A percentile compares a stretch with the other conserved stretches of the same genome.
Evolutionary conservation across 2,329 filamentous ascomycete genomes (phyloP).

Genomic region (Clonostachys rosea): DNA sequence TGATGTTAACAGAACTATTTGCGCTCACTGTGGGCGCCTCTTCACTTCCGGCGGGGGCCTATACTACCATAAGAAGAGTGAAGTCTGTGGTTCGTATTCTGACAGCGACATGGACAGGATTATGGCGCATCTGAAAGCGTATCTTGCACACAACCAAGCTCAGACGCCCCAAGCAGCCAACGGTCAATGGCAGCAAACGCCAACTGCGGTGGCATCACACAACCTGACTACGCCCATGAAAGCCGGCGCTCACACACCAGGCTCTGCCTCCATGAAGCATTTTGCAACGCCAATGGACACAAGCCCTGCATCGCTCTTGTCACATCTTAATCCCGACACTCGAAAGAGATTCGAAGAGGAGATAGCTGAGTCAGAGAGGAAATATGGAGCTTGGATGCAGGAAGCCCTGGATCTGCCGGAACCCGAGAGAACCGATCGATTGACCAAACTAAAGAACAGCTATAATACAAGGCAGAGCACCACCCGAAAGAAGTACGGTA

Average conservation of each 20-base stretch:
- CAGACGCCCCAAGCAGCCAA: no score
- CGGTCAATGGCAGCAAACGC: no score
- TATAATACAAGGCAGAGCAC: conserved; percentile 51
- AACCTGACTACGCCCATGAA: no score
- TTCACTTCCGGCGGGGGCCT: conserved; percentile 36
- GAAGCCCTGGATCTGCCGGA: conserved; percentile 31
- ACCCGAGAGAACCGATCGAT: conserved; percentile 17
- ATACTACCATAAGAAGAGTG: conserved; percentile 36
- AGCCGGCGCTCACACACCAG: no score
- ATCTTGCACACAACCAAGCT: no score
- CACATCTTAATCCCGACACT: conserved; percentile 27
- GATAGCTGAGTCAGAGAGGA: conserved; percentile 20
- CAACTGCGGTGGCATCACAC: no score
- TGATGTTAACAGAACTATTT: conserved; percentile 24
- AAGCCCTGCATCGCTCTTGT: no score
- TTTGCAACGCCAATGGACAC: background rate
- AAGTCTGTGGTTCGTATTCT: conserved; percentile 39
- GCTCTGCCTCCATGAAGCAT: background rate
- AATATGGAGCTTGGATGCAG: conserved; percentile 34
- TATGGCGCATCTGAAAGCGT: no score
- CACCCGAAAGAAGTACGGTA: conserved; percentile 55
- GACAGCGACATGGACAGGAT: background rate
- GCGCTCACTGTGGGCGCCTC: conserved; percentile 35
- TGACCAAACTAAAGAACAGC: conserved; percentile 43
- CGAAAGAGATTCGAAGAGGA: conserved; percentile 7